A percentile compares a stretch with the other conserved stretches of the same genome.
These are phyloP conservation scores for Mycena haematopus DNA, from an alignment of 768 basidiomycete genomes.

Conservation along the genomic window DNA sequence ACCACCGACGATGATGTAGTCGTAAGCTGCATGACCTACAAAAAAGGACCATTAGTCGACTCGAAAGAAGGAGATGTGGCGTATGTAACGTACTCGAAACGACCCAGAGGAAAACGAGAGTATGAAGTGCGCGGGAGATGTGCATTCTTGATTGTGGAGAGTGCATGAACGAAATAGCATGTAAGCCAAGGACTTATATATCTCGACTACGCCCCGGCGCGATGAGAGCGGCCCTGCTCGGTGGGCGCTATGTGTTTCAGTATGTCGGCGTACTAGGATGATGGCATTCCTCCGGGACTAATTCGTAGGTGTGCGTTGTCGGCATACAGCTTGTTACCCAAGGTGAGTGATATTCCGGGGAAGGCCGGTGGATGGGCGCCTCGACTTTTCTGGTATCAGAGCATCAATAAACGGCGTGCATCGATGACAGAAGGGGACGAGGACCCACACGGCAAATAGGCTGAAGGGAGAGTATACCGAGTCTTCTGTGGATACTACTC, in stretches of 20 bases:
- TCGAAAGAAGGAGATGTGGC: neutral
- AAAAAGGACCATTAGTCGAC: neutral
- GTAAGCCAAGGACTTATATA: neutral
- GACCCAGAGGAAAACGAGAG: neutral
- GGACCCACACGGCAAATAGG: too few species aligned
- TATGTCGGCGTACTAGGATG: conserved; percentile 1
- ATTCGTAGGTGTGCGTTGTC: neutral
- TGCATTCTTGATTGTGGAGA: neutral
- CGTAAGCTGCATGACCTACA: conserved; percentile 40
- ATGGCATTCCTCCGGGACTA: neutral
- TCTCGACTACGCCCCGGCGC: neutral
- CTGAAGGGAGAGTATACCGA: too few species aligned
- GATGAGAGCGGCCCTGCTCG: neutral
- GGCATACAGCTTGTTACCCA: neutral
- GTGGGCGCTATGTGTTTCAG: conserved; percentile 13
- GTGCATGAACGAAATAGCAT: neutral
- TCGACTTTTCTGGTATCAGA: neutral
- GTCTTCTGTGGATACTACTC: too few species aligned
- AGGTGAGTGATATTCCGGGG: neutral
- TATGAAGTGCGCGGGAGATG: neutral
- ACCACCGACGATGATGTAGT: conserved; percentile 63
- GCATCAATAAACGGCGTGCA: neutral
- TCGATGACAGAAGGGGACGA: neutral
- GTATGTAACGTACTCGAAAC: neutral
- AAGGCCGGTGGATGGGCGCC: neutral